Evolutionary conservation across 441 rosid species (phyloP).

Genomic region (Cnidoscolus chayamansa): DNA sequence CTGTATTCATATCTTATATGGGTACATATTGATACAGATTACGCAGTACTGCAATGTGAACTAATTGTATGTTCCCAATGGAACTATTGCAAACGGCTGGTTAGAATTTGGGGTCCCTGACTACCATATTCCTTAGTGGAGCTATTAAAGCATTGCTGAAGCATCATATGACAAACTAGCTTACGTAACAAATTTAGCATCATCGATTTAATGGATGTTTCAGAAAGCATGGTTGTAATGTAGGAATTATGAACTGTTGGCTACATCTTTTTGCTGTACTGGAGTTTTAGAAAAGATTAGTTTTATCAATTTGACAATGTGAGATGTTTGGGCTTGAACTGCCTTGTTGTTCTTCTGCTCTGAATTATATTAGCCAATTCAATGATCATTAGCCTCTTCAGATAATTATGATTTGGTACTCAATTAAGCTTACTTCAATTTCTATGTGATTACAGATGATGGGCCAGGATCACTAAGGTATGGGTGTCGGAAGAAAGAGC

Average conservation of each 20-base stretch:
- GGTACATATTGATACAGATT: neutral
- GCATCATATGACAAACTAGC: neutral
- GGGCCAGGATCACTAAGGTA: conserved; percentile 86
- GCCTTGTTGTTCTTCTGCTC: neutral
- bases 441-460: conserved; percentile 47
- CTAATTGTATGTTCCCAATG: too few relatives aligned
- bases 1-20: neutral
- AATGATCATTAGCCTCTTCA: neutral
- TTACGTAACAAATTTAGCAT: neutral
- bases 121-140: neutral
- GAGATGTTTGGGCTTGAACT: neutral
- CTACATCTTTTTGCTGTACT: neutral
- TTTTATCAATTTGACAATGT: neutral
- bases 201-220: neutral
- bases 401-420: neutral
- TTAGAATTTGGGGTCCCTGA: neutral
- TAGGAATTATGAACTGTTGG: neutral
- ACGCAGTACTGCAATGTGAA: neutral
- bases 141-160: neutral
- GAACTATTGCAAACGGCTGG: neutral
- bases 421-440: neutral
- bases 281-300: neutral
- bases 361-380: neutral
- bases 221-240: neutral
- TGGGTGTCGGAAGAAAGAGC: conserved; percentile 71